Evolutionary conservation across 345 rosid species (phyloP), one percentile per base, ranked within the genome.

Genomic region (Tarenaya hassleriana): DNA sequence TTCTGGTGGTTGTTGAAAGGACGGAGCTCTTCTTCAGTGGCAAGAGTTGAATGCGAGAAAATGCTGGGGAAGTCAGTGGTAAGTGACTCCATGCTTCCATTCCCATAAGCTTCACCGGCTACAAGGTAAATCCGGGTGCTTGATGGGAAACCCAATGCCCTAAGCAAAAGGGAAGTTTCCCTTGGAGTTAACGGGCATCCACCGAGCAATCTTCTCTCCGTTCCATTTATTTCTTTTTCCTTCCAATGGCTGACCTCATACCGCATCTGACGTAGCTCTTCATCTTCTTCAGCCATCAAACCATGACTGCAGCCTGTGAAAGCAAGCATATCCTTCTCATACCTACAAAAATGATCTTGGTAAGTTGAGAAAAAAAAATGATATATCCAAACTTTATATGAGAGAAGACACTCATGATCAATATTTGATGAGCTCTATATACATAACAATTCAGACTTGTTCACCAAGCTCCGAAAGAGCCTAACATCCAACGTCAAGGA

Each of bases 301-400:
- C 70, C 74, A 57, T 87, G 89, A 71, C 98, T 84, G 67, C 98
- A 91, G 54, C 96, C 98, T 5, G 98, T 91, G 72, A 91, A 91
- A 68, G 98, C 91, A 68, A 91, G 86, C 98, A 91, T 91, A 68
- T 91, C 98, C 68, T 82, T 91, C 77, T 84, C 98, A 56, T 87
- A 91, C 80, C 98, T 90, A 68, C 31, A 56, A 31, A 42, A 42
- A 10, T 5, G 17, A 13, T 14, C 7, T 42, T 42, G n/a, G 47
- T 42, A 13, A 35, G n/a, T 35, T 7, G 40, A 35, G 19, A 42
- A 42, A 5, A n/a, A n/a, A 41, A 18, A 46, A 60, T 41, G 15
- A 49, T 56, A 60, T 11, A 21, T 27, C 50, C 27, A 19, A 31
- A 55, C 27, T 43, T 12, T 39, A 4, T 10, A 4, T 1, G 10